A percentile compares a stretch with the other conserved stretches of the same genome.
Conservation (phyloP, 2,329 filamentous ascomycete species). For the Trichophyton schoenleinii region DNA sequence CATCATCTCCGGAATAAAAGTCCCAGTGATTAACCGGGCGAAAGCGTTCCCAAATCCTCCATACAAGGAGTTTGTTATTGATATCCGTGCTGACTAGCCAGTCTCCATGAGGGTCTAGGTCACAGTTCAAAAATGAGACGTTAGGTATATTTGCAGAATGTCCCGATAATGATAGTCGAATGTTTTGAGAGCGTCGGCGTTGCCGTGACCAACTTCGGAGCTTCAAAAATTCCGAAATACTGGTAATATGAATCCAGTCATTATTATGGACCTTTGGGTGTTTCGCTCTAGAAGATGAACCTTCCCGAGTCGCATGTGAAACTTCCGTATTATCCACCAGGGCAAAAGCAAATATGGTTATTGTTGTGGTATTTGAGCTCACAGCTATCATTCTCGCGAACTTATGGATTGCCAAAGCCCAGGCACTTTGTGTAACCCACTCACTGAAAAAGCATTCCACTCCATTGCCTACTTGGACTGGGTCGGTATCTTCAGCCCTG, state of each 20-base stretch:
- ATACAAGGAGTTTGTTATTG: conserved; percentile 36
- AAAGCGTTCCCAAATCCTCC: conserved; percentile 36
- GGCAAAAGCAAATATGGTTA: conserved; percentile 49
- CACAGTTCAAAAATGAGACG: conserved; percentile 47
- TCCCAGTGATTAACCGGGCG: conserved; percentile 15
- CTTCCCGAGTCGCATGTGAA: conserved; percentile 14
- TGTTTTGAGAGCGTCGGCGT: conserved; percentile 29
- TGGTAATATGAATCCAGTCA: conserved; percentile 25
- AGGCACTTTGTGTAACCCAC: conserved; percentile 67
- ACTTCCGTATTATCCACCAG: conserved; percentile 30
- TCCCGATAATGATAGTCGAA: conserved; percentile 31
- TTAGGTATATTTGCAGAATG: conserved; percentile 44
- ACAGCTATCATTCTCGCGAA: conserved; percentile 76
- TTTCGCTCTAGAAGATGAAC: conserved; percentile 12
- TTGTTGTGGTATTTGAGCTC: conserved; percentile 56
- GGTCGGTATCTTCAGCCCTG: not conserved
- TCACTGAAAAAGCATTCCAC: conserved; percentile 54
- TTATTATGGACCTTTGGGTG: not conserved
- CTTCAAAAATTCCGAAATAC: conserved; percentile 15
- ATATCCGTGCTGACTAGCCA: conserved; percentile 50
- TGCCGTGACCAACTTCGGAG: conserved; percentile 21
- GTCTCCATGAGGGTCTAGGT: conserved; percentile 41
- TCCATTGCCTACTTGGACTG: conserved; percentile 16
- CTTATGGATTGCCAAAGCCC: conserved; percentile 75
- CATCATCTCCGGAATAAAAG: conserved; percentile 6